phyloP scores from a whole-genome alignment of 2,329 filamentous ascomycete species.

The Sarocladium brachiariae region DNA sequence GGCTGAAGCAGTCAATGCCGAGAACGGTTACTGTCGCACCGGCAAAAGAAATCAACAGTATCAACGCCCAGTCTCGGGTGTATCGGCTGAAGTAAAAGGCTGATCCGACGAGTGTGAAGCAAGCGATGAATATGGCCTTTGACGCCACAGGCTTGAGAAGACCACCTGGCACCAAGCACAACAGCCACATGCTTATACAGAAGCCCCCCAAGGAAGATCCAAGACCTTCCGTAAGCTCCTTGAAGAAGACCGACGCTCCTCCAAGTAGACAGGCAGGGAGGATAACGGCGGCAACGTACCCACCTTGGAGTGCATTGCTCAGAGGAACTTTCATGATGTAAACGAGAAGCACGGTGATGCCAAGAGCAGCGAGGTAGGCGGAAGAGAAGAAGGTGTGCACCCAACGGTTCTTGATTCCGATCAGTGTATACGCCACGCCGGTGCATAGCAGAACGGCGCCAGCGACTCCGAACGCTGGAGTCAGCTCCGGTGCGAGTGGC shows the following conservation, averaged over 20 bases:
- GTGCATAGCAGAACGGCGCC: slow-evolving; percentile 69
- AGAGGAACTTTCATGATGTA: slow-evolving; percentile 83
- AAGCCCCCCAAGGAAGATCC: slow-evolving; percentile 84
- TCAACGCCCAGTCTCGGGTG: slow-evolving; percentile 72
- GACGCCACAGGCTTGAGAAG: slow-evolving; percentile 55
- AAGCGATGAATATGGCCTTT: slow-evolving; percentile 69
- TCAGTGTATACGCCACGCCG: slow-evolving; percentile 63
- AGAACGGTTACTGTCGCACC: slow-evolving; percentile 74
- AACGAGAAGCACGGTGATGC: slow-evolving; percentile 73
- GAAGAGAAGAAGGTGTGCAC: slow-evolving; percentile 76
- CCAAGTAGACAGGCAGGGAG: slow-evolving; percentile 70
- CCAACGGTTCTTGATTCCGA: slow-evolving; percentile 77
- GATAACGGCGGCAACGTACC: slow-evolving; percentile 72
- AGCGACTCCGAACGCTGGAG: slow-evolving; percentile 72
- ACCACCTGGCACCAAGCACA: slow-evolving; percentile 70
- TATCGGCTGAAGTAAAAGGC: slow-evolving; percentile 71
- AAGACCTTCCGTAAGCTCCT: slow-evolving; percentile 73
- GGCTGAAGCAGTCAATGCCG: slow-evolving; percentile 84
- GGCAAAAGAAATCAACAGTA: slow-evolving; percentile 68
- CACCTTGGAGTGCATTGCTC: slow-evolving; percentile 70
- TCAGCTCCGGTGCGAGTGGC: slow-evolving; percentile 67
- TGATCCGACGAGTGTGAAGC: slow-evolving; percentile 61
- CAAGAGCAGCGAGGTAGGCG: slow-evolving; percentile 64
- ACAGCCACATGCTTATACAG: slow-evolving; percentile 83
- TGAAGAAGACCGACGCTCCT: slow-evolving; percentile 67